phyloP scores from a whole-genome alignment of 2,329 filamentous ascomycete species.

The Fonsecaea nubica region DNA sequence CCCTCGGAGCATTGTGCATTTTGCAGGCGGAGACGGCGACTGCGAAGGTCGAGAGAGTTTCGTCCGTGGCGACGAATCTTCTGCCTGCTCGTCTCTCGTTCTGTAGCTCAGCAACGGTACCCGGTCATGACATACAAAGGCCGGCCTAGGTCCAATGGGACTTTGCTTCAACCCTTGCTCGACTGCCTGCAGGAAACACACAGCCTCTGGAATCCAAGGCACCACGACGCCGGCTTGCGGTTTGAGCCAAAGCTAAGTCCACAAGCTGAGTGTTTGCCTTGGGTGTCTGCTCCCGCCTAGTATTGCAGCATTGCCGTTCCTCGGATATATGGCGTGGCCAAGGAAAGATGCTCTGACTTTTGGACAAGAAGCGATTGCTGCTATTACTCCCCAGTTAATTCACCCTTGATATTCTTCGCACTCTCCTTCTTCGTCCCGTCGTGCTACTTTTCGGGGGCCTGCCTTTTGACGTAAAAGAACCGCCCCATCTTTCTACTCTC shows the following conservation, averaged over 20 bases:
- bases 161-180: not conserved
- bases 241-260: not conserved
- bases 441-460: not conserved
- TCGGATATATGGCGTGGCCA: not conserved
- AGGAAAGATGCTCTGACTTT: not conserved
- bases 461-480: constrained; percentile 75
- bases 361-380: not conserved
- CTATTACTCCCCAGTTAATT: not conserved
- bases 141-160: not conserved
- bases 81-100: not conserved
- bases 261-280: not conserved
- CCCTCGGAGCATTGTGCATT: not conserved
- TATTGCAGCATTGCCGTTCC: not conserved
- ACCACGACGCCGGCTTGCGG: not conserved
- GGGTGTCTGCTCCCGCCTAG: not conserved
- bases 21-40: not conserved
- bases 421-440: constrained; percentile 2
- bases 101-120: not conserved
- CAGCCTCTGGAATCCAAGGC: not conserved
- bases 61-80: not conserved
- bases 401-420: not conserved
- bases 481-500: constrained; percentile 72
- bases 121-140: not conserved
- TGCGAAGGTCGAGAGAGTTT: not conserved
- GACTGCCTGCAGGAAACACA: not conserved